Evolutionary conservation across 139 green algal genomes (phyloP).

Genomic region (Mychonastes homosphaera): DNA sequence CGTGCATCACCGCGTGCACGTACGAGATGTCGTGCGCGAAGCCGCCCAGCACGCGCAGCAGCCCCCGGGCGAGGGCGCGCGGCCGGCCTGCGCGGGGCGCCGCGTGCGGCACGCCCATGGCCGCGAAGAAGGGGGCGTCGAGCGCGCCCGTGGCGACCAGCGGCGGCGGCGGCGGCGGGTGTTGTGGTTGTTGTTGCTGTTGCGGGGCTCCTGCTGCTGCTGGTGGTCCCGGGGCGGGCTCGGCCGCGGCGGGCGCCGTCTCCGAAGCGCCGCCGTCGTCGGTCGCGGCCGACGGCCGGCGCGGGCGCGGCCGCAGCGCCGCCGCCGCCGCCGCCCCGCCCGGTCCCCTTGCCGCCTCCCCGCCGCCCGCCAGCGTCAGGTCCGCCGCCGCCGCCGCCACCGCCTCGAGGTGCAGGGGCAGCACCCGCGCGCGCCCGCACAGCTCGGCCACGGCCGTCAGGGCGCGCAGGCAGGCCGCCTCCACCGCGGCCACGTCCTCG

Average conservation of each 20-base stretch:
- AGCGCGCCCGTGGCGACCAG: too few relatives aligned
- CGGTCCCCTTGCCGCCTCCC: background rate
- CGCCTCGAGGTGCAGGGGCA: slow-evolving; percentile 9
- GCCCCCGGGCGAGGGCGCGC: background rate
- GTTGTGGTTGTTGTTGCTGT: too few relatives aligned
- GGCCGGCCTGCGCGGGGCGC: slow-evolving; percentile 6
- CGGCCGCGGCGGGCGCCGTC: too few relatives aligned
- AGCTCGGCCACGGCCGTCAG: slow-evolving; percentile 13
- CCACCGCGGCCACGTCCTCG: slow-evolving; percentile 13
- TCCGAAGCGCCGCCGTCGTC: too few relatives aligned
- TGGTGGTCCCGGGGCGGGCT: too few relatives aligned
- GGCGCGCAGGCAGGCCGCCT: slow-evolving; percentile 15
- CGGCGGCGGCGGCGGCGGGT: too few relatives aligned
- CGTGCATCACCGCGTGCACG: slow-evolving; percentile 9
- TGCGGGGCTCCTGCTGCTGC: too few relatives aligned
- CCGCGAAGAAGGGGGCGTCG: slow-evolving; percentile 1
- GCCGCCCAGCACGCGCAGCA: slow-evolving; percentile 14
- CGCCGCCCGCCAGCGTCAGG: background rate
- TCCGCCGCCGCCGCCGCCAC: slow-evolving; percentile 19
- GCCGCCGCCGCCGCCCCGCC: background rate
- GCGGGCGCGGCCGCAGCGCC: background rate
- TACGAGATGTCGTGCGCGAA: slow-evolving; percentile 17
- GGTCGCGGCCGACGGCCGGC: too few relatives aligned
- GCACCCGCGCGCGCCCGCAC: slow-evolving; percentile 3
- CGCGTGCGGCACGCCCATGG: slow-evolving; percentile 4